Base-by-base conservation (phyloP, 331 rosid species). In the Pyracantha coccinea region DNA sequence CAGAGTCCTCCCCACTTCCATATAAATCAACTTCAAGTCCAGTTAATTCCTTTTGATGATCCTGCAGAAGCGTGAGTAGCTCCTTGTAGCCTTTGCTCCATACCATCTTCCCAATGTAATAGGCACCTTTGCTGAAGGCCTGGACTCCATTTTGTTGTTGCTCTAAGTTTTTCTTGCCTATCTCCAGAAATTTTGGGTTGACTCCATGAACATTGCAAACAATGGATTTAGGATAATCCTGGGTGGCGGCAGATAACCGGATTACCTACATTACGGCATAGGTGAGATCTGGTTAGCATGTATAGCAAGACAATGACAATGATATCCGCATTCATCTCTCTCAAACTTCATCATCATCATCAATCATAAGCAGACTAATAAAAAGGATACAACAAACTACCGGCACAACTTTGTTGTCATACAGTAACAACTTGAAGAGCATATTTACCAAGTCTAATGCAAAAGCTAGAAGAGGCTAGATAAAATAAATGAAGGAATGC, bases 31-130 rank as follows among this genome's bases (percentile, higher is more conserved):
- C 77, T 88, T 91, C 95, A 38, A 94, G 85, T 68, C 77, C 86
- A 65, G 80, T 57, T 28, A 94, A 80, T 66, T 90, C 90, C 79
- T 83, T 87, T 68, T 87, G 92, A 76, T 94, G 86, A 81, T 79
- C 70, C 4, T 10, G 53, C 73, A 94, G 92, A 86, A 91, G 93
- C 45, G 78, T 66, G 47, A 94, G 87, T 78, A 91, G 87, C 84
- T 94, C 98, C 82, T 76, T 90, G 88, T 94, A 94, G 75, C 98
- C 98, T 84, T 94, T 94, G 85, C 29, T 90, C 98, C 97, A 94
- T 44, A 94, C 69, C 98, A 94, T 94, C 80, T 94, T 94, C 71
- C 98, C 98, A 60, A 94, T 91, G 72, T 83, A 91, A 88, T 94
- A 94, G 44, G 96, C 92, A 33, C 92, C 92, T 85, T 86, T 90